Evolutionary conservation across 1,284 basidiomycete species (phyloP), one percentile per base, ranked within the genome.

Genomic region (Dichomitus squalens): DNA sequence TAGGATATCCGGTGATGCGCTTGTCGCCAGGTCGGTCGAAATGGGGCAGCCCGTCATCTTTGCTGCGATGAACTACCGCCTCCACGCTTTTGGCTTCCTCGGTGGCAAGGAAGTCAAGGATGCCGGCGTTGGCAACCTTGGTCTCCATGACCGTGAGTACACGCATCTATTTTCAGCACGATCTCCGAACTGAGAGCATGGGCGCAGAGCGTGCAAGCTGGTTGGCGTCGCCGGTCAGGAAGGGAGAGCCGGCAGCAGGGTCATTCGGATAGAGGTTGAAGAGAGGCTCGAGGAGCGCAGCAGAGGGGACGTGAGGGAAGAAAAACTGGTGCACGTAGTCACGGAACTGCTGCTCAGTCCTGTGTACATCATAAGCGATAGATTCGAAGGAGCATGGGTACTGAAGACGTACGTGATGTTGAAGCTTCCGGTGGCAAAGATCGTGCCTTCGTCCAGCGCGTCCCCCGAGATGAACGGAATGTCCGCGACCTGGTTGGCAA

Each of bases 91-190:
- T 18, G 54, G 54, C 5, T 56, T 56, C 39, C 38, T 51, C 3
- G 21, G 21, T 5, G 34, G 82, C n/a, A 65, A 78, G 55, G 79
- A 84, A 64, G 75, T 81, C 31, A 74, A 76, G 47, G 75, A 70
- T n/a, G 81, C 78, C 6, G 79, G 81, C 3, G 69, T 49, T 16
- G 34, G 35, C 4, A 49, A 49, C 23, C 11, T 49, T 14, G 48
- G 35, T 16, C 25, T 49, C 80, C 76, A 75, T 47, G 80, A 83
- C 61, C 80, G 81, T 82, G 60, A 58, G 79, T 71, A n/a, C n/a
- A n/a, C n/a, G n/a, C n/a, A n/a, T n/a, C n/a, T n/a, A n/a, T n/a
- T n/a, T n/a, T n/a, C n/a, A n/a, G n/a, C n/a, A n/a, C n/a, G n/a
- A n/a, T n/a, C n/a, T n/a, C n/a, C n/a, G n/a, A n/a, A n/a, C n/a